These are phyloP conservation scores for Acidiella bohemica DNA, from an alignment of 495 filamentous ascomycete genomes.

Conservation along the genomic window DNA sequence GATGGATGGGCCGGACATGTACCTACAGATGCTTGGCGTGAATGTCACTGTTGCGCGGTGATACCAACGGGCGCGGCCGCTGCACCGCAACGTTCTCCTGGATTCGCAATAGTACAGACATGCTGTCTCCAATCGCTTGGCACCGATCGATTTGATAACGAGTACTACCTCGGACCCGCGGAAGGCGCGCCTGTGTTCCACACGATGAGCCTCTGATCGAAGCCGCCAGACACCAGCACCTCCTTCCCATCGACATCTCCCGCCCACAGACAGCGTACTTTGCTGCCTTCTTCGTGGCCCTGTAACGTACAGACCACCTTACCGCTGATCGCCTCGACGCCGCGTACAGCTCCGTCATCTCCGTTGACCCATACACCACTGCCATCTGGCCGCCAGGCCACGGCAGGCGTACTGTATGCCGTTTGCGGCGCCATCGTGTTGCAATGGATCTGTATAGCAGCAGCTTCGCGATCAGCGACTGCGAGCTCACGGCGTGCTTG, in stretches of 20 bases:
- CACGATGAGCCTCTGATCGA: slow-evolving; percentile 50
- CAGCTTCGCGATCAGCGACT: slow-evolving; percentile 44
- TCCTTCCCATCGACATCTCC: slow-evolving; percentile 40
- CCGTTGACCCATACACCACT: slow-evolving; percentile 56
- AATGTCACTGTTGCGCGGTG: no score
- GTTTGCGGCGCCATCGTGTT: slow-evolving; percentile 55
- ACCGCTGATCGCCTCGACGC: slow-evolving; percentile 48
- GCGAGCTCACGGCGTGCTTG: slow-evolving; percentile 38
- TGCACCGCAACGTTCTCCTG: no score
- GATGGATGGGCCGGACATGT: no score
- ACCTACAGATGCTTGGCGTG: no score
- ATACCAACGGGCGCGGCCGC: no score
- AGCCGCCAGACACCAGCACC: slow-evolving; percentile 53
- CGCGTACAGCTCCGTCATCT: slow-evolving; percentile 53
- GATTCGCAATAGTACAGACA: no score
- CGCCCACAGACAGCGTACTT: slow-evolving; percentile 53
- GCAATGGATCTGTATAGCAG: slow-evolving; percentile 44
- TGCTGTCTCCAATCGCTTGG: no score
- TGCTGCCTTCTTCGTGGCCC: slow-evolving; percentile 46
- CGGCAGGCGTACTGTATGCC: slow-evolving; percentile 49
- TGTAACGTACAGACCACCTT: slow-evolving; percentile 38
- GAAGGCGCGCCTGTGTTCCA: no score
- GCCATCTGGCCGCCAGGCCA: slow-evolving; percentile 53
- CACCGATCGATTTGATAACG: no score
- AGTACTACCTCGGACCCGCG: no score